Conservation (phyloP, 202 grass and related monocot genomes). For the Setaria viridis region DNA sequence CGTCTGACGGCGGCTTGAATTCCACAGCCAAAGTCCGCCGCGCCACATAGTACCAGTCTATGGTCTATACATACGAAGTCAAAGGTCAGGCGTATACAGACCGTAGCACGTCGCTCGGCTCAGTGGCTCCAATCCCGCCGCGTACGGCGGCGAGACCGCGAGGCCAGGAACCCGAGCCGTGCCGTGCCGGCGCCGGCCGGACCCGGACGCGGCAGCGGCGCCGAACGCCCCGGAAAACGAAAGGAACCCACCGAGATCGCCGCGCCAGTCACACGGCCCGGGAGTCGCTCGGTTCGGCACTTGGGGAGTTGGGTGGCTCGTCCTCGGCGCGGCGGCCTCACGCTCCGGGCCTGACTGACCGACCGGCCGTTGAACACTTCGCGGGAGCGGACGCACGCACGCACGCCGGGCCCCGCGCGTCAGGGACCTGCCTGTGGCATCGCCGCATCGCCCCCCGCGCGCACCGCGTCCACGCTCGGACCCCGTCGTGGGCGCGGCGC, state of each 20-base stretch:
- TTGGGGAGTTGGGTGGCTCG: neutral
- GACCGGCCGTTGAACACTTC: slow-evolving; percentile 13
- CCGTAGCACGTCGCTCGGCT: neutral
- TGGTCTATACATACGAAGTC: neutral
- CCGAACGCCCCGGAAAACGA: slow-evolving; percentile 20
- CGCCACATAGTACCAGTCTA: neutral
- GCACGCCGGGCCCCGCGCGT: slow-evolving; percentile 3
- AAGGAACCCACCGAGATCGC: slow-evolving; percentile 29
- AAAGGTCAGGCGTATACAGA: neutral
- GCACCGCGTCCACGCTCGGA: slow-evolving; percentile 14
- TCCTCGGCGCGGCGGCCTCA: neutral
- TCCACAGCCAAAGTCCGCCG: neutral
- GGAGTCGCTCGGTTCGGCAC: neutral
- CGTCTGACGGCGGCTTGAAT: neutral
- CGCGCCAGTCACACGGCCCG: neutral
- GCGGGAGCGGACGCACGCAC: neutral
- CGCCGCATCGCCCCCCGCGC: neutral
- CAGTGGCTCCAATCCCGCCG: slow-evolving; percentile 7
- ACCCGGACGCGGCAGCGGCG: slow-evolving; percentile 1
- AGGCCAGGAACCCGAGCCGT: neutral
- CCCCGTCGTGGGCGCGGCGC: slow-evolving; percentile 16
- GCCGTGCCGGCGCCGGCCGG: neutral
- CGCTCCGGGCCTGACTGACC: neutral
- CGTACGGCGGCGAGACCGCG: slow-evolving; percentile 1
- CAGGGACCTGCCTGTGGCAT: neutral